These are phyloP conservation scores for Fragaria ananassa DNA, from an alignment of 306 rosid genomes.

Conservation along the genomic window DNA sequence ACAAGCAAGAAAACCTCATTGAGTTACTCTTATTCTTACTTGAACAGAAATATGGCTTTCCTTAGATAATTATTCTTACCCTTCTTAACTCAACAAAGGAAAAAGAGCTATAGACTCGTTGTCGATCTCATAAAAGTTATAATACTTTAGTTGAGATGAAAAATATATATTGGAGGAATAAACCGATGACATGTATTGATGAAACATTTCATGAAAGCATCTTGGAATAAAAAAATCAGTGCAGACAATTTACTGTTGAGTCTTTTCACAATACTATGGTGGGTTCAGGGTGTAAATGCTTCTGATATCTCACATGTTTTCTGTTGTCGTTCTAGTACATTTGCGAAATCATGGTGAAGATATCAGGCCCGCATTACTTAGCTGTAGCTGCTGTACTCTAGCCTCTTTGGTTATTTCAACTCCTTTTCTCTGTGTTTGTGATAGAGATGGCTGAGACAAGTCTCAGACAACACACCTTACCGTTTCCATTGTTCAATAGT, in stretches of 20 bases:
- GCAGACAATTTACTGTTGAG: background rate
- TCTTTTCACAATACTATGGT: background rate
- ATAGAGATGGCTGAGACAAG: background rate
- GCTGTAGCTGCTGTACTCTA: too few relatives aligned
- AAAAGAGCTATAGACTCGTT: background rate
- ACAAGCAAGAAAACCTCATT: slow-evolving; percentile 12
- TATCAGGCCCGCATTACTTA: background rate
- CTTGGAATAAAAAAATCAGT: background rate
- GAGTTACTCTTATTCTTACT: slow-evolving; percentile 35
- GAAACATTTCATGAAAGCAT: background rate
- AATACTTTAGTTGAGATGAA: background rate
- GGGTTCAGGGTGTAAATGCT: background rate
- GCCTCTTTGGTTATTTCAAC: background rate
- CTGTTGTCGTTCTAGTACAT: background rate
- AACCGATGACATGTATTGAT: too few relatives aligned
- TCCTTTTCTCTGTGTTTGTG: background rate
- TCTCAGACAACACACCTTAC: background rate
- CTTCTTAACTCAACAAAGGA: background rate
- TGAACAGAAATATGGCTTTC: slow-evolving; percentile 2
- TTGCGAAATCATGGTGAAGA: background rate
- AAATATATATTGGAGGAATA: background rate
- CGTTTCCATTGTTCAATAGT: background rate
- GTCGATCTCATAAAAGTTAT: background rate
- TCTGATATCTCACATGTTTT: background rate
- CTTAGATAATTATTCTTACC: background rate